Evolutionary conservation across 306 rosid genomes (phyloP).

Genomic region (Pyrus communis): DNA sequence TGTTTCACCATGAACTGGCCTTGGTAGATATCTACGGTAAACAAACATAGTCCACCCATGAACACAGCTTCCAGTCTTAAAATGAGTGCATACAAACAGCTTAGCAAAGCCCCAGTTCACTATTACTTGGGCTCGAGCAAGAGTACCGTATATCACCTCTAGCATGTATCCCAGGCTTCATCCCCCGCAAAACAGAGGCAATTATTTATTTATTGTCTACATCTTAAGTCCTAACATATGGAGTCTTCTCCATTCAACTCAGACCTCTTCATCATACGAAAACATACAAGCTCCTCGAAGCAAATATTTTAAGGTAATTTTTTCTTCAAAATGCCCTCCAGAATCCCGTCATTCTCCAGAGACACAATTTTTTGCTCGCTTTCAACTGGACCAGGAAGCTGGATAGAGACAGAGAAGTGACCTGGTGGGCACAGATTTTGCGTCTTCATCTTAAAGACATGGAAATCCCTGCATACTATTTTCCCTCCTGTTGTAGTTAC

Average conservation of each 20-base stretch:
- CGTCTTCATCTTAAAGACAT: slow-evolving; percentile 69
- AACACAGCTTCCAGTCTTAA: not conserved
- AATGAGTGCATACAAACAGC: not conserved
- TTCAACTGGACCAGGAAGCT: slow-evolving; percentile 80
- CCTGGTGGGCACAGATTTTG: slow-evolving; percentile 77
- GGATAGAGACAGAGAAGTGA: slow-evolving; percentile 57
- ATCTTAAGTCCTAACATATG: not conserved
- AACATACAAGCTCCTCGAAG: not conserved
- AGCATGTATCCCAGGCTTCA: not conserved
- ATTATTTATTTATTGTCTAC: not conserved
- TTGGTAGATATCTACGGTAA: not conserved
- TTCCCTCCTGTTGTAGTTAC: slow-evolving; percentile 72
- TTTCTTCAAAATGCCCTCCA: slow-evolving; percentile 73
- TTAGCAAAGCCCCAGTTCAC: not conserved
- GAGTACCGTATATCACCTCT: not conserved
- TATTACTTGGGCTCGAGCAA: not conserved
- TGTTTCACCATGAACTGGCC: not conserved
- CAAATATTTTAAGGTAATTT: not conserved
- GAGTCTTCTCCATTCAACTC: not conserved
- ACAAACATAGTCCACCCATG: not conserved
- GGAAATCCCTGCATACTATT: slow-evolving; percentile 49
- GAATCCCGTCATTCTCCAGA: slow-evolving; percentile 69
- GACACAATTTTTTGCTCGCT: slow-evolving; percentile 50
- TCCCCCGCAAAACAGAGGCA: not conserved
- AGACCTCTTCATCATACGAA: not conserved